These are phyloP conservation scores for Tinospora cordifolia DNA, from an alignment of 164 flowering plant species.

Conservation along the genomic window DNA sequence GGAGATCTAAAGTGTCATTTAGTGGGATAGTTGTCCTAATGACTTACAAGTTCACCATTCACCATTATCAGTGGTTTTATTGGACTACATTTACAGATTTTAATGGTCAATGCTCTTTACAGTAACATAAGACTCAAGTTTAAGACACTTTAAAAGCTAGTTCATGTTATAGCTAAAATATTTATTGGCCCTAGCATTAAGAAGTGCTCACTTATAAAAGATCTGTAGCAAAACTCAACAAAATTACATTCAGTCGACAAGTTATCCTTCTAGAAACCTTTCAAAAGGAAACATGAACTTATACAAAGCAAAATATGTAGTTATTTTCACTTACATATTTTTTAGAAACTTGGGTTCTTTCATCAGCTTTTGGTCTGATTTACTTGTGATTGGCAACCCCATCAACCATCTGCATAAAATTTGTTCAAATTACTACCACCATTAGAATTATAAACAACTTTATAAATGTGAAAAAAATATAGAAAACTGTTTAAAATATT, in stretches of 20 bases:
- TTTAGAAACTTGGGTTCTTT: constrained; percentile 7
- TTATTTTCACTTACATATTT: constrained; percentile 8
- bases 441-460: not conserved
- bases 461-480: not conserved
- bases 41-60: no score
- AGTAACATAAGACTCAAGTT: no score
- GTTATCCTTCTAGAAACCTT: not conserved
- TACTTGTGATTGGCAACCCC: constrained; percentile 13
- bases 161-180: not conserved
- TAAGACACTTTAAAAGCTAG: no score
- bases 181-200: not conserved
- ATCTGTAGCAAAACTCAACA: not conserved
- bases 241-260: not conserved
- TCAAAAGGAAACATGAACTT: not conserved
- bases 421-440: not conserved
- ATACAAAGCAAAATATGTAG: not conserved
- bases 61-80: no score
- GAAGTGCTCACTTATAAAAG: not conserved
- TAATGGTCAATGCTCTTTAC: no score
- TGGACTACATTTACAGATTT: no score
- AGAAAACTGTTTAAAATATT: not conserved
- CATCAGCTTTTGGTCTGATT: not conserved
- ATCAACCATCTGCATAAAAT: constrained; percentile 20
- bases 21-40: no score
- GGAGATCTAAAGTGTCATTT: no score